Conservation (phyloP, 2,329 filamentous ascomycete species). For the Dothideomycetes sp. region DNA sequence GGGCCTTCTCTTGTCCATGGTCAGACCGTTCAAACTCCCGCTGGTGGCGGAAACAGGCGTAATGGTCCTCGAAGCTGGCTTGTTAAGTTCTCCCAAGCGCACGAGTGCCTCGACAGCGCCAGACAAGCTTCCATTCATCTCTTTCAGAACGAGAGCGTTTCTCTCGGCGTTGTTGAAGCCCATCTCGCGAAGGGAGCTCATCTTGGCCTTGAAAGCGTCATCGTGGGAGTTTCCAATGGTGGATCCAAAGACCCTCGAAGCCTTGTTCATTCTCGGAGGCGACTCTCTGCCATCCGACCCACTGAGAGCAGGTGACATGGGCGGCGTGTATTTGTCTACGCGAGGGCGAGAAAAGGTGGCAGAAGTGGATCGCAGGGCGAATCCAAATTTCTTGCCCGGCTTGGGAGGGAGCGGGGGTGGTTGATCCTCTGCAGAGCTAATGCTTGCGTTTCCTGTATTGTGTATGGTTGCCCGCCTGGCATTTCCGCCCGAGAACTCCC, state of each 20-base stretch:
- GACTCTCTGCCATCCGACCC: conserved; percentile 13
- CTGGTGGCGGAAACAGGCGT: conserved; percentile 30
- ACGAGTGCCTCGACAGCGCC: conserved; percentile 76
- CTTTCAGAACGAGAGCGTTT: conserved; percentile 72
- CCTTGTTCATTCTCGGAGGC: conserved; percentile 44
- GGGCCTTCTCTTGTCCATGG: conserved; percentile 27
- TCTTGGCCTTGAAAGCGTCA: conserved; percentile 61
- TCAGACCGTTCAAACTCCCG: conserved; percentile 36
- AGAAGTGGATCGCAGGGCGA: conserved; percentile 56
- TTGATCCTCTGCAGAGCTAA: conserved; percentile 40
- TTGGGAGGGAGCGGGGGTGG: conserved; percentile 51
- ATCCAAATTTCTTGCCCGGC: conserved; percentile 48
- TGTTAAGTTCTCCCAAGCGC: conserved; percentile 62
- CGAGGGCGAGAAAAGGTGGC: conserved; percentile 55
- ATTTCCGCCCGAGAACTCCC: conserved; percentile 31
- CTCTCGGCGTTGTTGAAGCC: conserved; percentile 77
- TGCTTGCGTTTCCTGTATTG: conserved; percentile 45
- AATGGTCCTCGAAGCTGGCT: conserved; percentile 20
- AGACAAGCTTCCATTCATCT: conserved; percentile 74
- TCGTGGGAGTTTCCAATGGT: conserved; percentile 41
- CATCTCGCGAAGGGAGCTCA: conserved; percentile 74
- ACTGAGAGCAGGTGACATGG: conserved; percentile 21
- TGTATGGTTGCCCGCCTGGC: conserved; percentile 29
- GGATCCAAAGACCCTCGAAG: conserved; percentile 56
- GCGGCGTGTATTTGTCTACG: conserved; percentile 25